Evolutionary conservation across 2,329 filamentous ascomycete species (phyloP), one percentile per base, ranked within the genome.

Genomic region (Fusarium fracticaudum): DNA sequence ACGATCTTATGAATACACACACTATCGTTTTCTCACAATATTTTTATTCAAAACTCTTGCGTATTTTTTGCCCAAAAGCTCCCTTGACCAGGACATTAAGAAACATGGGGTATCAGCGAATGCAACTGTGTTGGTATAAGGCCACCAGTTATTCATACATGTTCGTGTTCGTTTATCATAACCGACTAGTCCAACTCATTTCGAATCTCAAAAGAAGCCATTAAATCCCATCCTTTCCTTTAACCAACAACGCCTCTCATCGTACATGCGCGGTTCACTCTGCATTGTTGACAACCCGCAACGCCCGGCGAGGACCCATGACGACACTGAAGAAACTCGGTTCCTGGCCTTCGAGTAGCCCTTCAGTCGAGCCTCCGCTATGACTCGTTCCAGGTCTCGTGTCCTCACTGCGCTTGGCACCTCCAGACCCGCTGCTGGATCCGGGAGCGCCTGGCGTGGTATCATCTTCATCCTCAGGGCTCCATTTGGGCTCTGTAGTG

Each of bases 301-400:
- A 82, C 76, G 91, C 93, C 78, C 92, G 84, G 77, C 91, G 85
- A 29, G 92, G 92, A 69, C 91, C 91, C 81, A 94, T 81, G 77
- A 93, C 82, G 35, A 93, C 91, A 57, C 87, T 92, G 80, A 93
- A 90, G 82, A 94, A 94, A 66, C 88, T 92, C 68, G 92, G 92
- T 80, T 94, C 91, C 69, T 89, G 86, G 1, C 89, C 90, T 8
- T 84, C 86, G 22, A 92, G 77, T 71, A 93, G 77, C 3, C 77
- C 77, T 53, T 79, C 77, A 1, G 76, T 77, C 76, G 92, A 90
- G 64, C 91, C 90, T 58, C 79, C 60, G 69, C 78, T 78, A 38
- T 75, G 58, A 57, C 76, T 77, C 40, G 72, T 80, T 29, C 72
- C 76, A 47, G 75, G 77, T 53, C 78, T 75, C 51, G 76, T 72